phyloP scores from a whole-genome alignment of 805 yeast species.

The Wickerhamiella brachini region DNA sequence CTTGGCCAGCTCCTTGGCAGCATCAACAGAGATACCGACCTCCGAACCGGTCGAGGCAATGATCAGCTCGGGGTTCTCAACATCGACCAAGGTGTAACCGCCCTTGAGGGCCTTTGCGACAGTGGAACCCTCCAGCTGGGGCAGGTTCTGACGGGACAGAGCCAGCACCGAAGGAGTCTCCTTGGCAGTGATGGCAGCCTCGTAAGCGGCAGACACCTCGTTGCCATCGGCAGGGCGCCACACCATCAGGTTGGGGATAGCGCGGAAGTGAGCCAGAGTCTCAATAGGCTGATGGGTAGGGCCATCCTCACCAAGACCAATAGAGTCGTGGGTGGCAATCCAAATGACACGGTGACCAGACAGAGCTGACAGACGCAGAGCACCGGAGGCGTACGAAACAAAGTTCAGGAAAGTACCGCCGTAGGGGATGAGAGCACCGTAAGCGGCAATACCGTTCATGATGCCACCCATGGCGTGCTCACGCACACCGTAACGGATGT shows the following conservation, averaged over 20 bases:
- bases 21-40: constrained; percentile 68
- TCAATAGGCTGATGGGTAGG: constrained; percentile 47
- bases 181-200: constrained; percentile 40
- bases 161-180: constrained; percentile 60
- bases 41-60: constrained; percentile 91
- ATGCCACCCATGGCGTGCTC: constrained; percentile 99
- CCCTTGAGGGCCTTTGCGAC: constrained; percentile 88
- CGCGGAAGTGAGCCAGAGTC: constrained; percentile 37
- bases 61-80: constrained; percentile 52
- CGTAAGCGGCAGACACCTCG: constrained; percentile 42
- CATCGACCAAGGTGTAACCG: constrained; percentile 70
- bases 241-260: constrained; percentile 35
- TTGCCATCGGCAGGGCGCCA: constrained; percentile 43
- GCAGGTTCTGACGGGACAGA: constrained; percentile 63
- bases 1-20: constrained; percentile 54
- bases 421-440: constrained; percentile 69
- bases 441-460: constrained; percentile 93
- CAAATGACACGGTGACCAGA: constrained; percentile 34
- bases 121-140: constrained; percentile 87
- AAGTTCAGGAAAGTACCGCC: constrained; percentile 98
- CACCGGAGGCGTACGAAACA: constrained; percentile 45
- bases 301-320: constrained; percentile 46
- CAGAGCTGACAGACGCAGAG: constrained; percentile 37
- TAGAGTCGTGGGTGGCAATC: constrained; percentile 45
- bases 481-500: constrained; percentile 95